Conservation (phyloP, 2,329 filamentous ascomycete genomes). For the Ambrosiella beaveri region DNA sequence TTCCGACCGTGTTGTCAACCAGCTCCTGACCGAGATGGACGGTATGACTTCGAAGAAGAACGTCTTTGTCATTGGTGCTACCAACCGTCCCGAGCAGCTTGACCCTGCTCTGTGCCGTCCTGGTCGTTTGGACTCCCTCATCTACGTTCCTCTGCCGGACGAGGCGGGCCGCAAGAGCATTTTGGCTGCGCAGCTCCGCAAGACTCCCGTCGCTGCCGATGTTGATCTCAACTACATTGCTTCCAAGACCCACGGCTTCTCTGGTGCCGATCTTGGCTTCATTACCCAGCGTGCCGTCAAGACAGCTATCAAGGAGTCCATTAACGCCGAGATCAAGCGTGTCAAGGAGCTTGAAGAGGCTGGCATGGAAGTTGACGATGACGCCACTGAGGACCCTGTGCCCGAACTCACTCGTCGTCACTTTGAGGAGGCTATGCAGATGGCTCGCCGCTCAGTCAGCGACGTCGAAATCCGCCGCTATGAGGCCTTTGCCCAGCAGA, state of each 20-base stretch:
- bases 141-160: conserved; percentile 94
- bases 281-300: conserved; percentile 98
- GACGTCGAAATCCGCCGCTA: conserved; percentile 97
- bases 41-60: conserved; percentile 99
- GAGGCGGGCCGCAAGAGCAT: conserved; percentile 79
- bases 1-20: conserved; percentile 98
- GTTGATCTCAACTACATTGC: conserved; percentile 86
- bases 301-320: conserved; percentile 97
- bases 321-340: conserved; percentile 73
- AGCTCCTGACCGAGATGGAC: conserved; percentile 98
- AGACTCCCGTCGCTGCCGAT: conserved; percentile 80
- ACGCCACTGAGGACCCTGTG: conserved; percentile 78
- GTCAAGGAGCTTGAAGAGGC: conserved; percentile 75
- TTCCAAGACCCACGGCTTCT: conserved; percentile 95
- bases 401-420: conserved; percentile 90
- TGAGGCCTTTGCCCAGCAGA: conserved; percentile 94
- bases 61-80: conserved; percentile 97
- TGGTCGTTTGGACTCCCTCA: conserved; percentile 93
- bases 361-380: conserved; percentile 53
- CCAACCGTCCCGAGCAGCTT: conserved; percentile 95
- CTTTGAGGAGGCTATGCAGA: conserved; percentile 97
- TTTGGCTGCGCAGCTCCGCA: conserved; percentile 88
- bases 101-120: conserved; percentile 96
- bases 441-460: conserved; percentile 79
- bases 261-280: conserved; percentile 97